phyloP scores from a whole-genome alignment of 2,329 filamentous ascomycete genomes.

The Monilinia aucupariae region DNA sequence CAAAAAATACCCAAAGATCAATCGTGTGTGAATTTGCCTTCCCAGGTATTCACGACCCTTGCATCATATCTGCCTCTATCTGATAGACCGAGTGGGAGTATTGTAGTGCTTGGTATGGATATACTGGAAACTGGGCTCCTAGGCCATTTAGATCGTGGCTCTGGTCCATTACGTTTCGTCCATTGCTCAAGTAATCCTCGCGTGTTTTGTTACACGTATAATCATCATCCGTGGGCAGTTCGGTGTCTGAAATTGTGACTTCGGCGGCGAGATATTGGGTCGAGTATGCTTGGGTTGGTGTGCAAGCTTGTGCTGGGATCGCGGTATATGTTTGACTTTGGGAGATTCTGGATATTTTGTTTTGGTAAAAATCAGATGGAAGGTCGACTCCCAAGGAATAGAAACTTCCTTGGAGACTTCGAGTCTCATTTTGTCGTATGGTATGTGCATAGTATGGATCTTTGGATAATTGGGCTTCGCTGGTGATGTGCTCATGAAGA shows the following conservation, averaged over 20 bases:
- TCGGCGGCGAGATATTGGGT: neutral
- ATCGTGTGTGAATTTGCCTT: neutral
- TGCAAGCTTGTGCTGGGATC: neutral
- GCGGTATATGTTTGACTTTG: neutral
- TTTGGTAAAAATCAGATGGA: conserved; percentile 5
- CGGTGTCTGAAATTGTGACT: neutral
- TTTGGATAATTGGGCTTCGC: neutral
- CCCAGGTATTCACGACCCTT: neutral
- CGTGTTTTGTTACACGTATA: neutral
- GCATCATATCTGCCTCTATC: neutral
- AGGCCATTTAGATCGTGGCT: neutral
- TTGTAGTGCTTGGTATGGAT: neutral
- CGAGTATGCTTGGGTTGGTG: neutral
- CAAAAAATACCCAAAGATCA: neutral
- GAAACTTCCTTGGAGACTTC: neutral
- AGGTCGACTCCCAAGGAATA: conserved; percentile 9
- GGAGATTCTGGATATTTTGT: neutral
- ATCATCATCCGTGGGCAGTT: neutral
- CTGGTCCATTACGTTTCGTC: neutral
- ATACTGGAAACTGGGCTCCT: conserved; percentile 4
- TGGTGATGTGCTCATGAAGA: neutral
- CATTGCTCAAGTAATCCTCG: neutral
- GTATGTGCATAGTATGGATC: neutral
- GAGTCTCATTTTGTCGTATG: neutral
- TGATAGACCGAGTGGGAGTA: neutral